Conservation (phyloP, 2,329 filamentous ascomycete genomes). For the Trichoderma gracile region DNA sequence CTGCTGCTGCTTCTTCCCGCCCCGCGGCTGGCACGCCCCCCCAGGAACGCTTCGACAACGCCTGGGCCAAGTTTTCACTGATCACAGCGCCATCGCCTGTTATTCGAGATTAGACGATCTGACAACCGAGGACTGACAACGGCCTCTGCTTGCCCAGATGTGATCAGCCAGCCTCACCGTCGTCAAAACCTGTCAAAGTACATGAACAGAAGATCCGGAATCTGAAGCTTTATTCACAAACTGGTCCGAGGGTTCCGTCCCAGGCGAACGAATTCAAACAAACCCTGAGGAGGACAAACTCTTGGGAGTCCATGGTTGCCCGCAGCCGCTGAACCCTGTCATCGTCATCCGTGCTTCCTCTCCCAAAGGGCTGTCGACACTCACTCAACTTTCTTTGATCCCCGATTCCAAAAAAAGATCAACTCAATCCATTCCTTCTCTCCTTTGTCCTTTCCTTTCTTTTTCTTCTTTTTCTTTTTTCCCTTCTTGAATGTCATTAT, state of each 20-base stretch:
- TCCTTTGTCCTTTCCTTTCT: background rate
- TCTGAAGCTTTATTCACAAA: background rate
- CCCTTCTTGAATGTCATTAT: constrained; percentile 12
- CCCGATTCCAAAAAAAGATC: background rate
- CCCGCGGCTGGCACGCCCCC: constrained; percentile 1
- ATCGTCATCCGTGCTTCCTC: background rate
- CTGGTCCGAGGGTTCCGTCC: constrained; percentile 15
- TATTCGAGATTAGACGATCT: background rate
- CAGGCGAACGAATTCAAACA: background rate
- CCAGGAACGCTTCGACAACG: constrained; percentile 16
- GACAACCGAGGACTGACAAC: constrained; percentile 16
- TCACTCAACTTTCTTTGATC: constrained; percentile 16
- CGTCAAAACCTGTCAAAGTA: background rate
- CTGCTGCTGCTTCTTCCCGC: constrained; percentile 3
- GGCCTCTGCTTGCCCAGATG: constrained; percentile 14
- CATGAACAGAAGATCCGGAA: background rate
- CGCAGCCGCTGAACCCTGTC: constrained; percentile 5
- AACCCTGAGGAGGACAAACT: background rate
- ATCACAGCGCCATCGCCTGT: constrained; percentile 19
- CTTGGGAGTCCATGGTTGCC: constrained; percentile 4
- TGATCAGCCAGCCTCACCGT: constrained; percentile 6
- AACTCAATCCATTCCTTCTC: background rate
- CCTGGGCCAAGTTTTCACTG: constrained; percentile 14
- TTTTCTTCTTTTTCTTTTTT: background rate
- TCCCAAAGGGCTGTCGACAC: constrained; percentile 4